phyloP scores from a whole-genome alignment of 257 asterid species.

The Scutellaria galericulata region DNA sequence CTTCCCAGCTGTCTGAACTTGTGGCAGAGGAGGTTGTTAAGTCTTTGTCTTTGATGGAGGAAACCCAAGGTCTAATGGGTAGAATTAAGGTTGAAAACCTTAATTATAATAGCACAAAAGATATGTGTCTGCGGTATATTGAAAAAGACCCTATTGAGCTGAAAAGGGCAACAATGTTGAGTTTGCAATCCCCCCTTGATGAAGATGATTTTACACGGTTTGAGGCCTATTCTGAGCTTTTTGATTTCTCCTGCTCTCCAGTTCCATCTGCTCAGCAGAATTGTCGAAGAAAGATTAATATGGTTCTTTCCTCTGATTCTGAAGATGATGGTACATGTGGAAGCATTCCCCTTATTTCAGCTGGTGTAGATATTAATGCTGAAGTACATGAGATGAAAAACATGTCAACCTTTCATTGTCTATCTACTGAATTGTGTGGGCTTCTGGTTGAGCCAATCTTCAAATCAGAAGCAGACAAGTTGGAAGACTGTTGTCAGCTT shows the following conservation, averaged over 20 bases:
- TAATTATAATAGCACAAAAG: constrained; percentile 32
- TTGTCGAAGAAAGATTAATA: constrained; percentile 55
- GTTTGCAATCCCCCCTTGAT: constrained; percentile 52
- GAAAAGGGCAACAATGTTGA: constrained; percentile 76
- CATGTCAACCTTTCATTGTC: constrained; percentile 37
- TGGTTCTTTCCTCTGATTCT: constrained; percentile 79
- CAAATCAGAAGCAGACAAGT: constrained; percentile 45
- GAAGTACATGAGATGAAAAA: constrained; percentile 42
- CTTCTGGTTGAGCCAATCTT: constrained; percentile 42
- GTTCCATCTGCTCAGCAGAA: constrained; percentile 51
- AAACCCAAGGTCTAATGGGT: constrained; percentile 43
- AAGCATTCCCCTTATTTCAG: constrained; percentile 44
- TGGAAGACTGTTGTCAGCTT: constrained; percentile 47
- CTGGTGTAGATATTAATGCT: constrained; percentile 41
- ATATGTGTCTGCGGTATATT: constrained; percentile 28
- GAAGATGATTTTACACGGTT: constrained; percentile 52
- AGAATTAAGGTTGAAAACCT: constrained; percentile 43
- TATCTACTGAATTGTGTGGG: constrained; percentile 45
- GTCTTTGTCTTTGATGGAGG: constrained; percentile 59
- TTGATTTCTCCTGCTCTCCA: constrained; percentile 68
- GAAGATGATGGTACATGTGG: constrained; percentile 63
- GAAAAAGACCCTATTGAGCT: constrained; percentile 51
- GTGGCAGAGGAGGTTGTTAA: constrained; percentile 79
- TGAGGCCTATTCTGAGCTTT: constrained; percentile 49
- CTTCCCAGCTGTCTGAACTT: constrained; percentile 76